phyloP scores from a whole-genome alignment of 1,284 basidiomycete genomes.

The Austropuccinia psidii region DNA sequence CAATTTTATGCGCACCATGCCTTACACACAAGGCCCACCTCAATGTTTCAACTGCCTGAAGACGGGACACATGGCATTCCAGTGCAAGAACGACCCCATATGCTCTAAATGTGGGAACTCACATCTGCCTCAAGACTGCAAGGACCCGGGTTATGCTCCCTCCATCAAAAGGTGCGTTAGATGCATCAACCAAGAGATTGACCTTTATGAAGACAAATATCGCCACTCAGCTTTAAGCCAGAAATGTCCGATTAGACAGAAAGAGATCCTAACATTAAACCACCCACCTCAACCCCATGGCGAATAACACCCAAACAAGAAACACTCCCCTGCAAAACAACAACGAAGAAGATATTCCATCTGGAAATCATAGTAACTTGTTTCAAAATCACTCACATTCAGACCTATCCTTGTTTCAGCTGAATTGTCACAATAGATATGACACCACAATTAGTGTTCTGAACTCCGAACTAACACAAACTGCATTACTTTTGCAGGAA shows the following conservation, averaged over 20 bases:
- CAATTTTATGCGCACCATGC: neutral
- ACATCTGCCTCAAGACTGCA: neutral
- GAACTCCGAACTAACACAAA: neutral
- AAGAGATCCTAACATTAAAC: no score
- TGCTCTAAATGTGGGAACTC: neutral
- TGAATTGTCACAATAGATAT: conserved; percentile 8
- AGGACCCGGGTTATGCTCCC: no score
- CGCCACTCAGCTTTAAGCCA: neutral
- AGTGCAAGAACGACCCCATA: neutral
- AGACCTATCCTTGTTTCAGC: no score
- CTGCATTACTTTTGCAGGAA: neutral
- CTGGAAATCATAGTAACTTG: no score
- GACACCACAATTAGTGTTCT: conserved; percentile 6
- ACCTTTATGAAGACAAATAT: neutral
- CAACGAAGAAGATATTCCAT: no score
- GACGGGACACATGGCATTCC: neutral
- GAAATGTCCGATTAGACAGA: no score
- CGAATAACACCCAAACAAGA: no score
- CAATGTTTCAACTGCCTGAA: neutral
- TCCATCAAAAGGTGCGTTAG: no score
- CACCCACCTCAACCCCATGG: no score
- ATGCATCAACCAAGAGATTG: no score
- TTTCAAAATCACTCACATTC: no score
- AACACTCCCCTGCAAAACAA: no score
- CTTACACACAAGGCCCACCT: neutral